Conservation (phyloP, 2,329 filamentous ascomycete species). For the Fusarium floridanum region DNA sequence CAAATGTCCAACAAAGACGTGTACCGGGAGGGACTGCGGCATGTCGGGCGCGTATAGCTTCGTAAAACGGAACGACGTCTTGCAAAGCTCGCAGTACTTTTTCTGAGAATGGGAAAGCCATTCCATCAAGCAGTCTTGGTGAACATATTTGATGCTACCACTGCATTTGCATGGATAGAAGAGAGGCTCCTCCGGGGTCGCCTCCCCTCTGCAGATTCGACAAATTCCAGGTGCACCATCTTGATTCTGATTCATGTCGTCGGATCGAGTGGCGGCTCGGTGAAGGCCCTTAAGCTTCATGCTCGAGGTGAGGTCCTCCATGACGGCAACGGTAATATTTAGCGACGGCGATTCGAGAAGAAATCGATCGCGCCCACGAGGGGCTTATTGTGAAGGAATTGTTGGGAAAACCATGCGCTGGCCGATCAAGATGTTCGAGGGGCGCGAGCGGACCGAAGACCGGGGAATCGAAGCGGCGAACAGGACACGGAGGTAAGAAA, state of each 20-base stretch:
- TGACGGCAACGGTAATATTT: constrained; percentile 24
- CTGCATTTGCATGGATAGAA: constrained; percentile 99
- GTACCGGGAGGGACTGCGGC: constrained; percentile 84
- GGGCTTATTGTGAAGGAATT: constrained; percentile 42
- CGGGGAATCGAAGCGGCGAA: not conserved
- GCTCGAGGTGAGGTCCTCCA: constrained; percentile 44
- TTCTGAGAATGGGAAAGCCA: constrained; percentile 99
- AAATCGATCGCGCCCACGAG: constrained; percentile 46
- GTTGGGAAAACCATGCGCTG: constrained; percentile 40
- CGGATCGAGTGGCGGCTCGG: constrained; percentile 43
- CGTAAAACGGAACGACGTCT: constrained; percentile 97
- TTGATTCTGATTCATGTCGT: constrained; percentile 46
- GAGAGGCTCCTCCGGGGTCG: constrained; percentile 82
- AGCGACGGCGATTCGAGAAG: constrained; percentile 33
- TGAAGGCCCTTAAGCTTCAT: constrained; percentile 42
- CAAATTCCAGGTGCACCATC: constrained; percentile 78
- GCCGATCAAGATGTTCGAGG: constrained; percentile 23
- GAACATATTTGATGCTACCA: constrained; percentile 98
- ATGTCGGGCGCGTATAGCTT: constrained; percentile 97
- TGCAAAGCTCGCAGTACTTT: constrained; percentile 99
- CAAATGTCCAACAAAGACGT: constrained; percentile 85
- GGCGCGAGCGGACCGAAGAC: constrained; percentile 21
- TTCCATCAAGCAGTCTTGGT: constrained; percentile 98
- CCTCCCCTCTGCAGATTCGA: constrained; percentile 95
- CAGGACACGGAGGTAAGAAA: not conserved